These are phyloP conservation scores for Cladosporium austrohemisphaericum DNA, from an alignment of 2,329 filamentous ascomycete genomes.

Conservation along the genomic window DNA sequence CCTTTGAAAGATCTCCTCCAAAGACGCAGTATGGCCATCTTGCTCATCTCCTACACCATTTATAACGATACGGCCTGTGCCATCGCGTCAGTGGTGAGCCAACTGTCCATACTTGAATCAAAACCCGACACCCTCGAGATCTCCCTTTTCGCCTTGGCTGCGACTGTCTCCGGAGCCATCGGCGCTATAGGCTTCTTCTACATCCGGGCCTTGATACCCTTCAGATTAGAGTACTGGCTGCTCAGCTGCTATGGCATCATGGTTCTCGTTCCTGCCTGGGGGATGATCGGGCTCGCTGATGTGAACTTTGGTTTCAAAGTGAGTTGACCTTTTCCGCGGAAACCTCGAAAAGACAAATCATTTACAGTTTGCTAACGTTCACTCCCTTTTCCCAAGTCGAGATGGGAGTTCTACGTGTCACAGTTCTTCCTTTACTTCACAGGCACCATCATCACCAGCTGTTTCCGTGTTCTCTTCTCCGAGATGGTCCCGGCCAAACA, in stretches of 20 bases:
- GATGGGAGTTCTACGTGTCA: too few relatives aligned
- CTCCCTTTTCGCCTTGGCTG: conserved; percentile 14
- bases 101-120: conserved; percentile 14
- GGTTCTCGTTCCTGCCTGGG: too few relatives aligned
- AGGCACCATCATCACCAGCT: conserved; percentile 7
- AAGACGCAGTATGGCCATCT: conserved; percentile 13
- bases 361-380: too few relatives aligned
- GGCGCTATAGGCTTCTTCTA: conserved; percentile 6
- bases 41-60: conserved; percentile 15
- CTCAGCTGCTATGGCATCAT: too few relatives aligned
- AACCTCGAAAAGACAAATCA: too few relatives aligned
- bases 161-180: conserved; percentile 12
- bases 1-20: conserved; percentile 12
- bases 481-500: conserved; percentile 16
- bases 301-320: too few relatives aligned
- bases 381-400: too few relatives aligned
- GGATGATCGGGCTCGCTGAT: too few relatives aligned
- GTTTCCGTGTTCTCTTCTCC: conserved; percentile 16
- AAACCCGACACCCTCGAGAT: conserved; percentile 14
- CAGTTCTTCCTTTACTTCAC: conserved; percentile 13
- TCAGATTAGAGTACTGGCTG: too few relatives aligned
- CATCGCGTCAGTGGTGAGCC: conserved; percentile 12
- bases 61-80: conserved; percentile 16
- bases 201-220: conserved; percentile 10
- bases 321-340: too few relatives aligned